Conservation (phyloP, 129 eudicot genomes). For the Erigeron canadensis region DNA sequence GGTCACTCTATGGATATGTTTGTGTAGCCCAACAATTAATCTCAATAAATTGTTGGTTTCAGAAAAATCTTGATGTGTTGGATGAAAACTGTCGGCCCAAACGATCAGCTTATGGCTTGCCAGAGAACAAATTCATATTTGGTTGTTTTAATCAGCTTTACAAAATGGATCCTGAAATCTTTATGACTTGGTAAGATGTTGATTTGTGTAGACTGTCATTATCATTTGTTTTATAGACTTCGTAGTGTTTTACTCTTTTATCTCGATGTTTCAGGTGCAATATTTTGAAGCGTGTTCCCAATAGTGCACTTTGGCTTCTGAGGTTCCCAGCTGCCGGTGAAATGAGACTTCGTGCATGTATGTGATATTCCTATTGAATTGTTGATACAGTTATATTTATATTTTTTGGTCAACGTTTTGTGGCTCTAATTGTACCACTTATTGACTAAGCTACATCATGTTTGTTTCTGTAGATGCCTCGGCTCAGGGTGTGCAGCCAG, state of each 20-base stretch:
- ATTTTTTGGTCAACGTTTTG: conserved; percentile 2
- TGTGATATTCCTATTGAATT: conserved; percentile 6
- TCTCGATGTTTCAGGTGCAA: conserved; percentile 70
- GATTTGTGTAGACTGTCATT: conserved; percentile 2
- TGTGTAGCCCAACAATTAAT: conserved; percentile 1
- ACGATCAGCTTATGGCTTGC: conserved; percentile 92
- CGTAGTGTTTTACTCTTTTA: background rate
- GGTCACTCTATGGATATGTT: background rate
- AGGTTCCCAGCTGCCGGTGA: conserved; percentile 98
- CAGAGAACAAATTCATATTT: conserved; percentile 88
- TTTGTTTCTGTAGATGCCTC: conserved; percentile 70
- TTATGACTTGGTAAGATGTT: conserved; percentile 69
- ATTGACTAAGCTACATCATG: conserved; percentile 17
- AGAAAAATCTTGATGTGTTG: conserved; percentile 95
- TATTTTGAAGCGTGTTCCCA: conserved; percentile 90
- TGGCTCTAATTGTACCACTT: background rate
- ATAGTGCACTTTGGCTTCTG: conserved; percentile 94
- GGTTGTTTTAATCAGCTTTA: conserved; percentile 95
- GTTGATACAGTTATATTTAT: background rate
- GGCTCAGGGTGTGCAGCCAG: conserved; percentile 90
- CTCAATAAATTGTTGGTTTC: conserved; percentile 15
- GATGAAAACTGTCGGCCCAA: conserved; percentile 64
- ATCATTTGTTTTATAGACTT: conserved; percentile 4
- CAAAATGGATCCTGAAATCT: conserved; percentile 96
- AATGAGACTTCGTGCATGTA: conserved; percentile 90